Conservation (phyloP, 805 yeast genomes). For the Candida cerambycidarum region DNA sequence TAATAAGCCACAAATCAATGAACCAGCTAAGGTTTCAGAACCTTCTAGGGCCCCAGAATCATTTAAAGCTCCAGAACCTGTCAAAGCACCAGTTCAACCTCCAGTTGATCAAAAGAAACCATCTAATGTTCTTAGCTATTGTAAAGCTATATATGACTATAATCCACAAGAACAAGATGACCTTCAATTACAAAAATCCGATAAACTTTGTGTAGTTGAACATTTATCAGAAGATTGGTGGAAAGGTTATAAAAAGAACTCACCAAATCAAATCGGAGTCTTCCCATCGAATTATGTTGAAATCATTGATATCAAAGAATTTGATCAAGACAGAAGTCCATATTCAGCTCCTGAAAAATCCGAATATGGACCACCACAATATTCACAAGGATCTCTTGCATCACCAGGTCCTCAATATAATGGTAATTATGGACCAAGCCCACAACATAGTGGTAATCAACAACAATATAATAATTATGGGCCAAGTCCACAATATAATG, state of each 20-base stretch:
- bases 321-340: constrained; percentile 14
- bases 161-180: constrained; percentile 76
- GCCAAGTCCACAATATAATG: constrained; percentile 5
- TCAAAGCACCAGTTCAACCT: neutral
- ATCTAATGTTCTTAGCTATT: constrained; percentile 26
- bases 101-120: neutral
- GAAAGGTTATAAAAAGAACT: constrained; percentile 58
- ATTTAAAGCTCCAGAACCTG: neutral
- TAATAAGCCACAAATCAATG: neutral
- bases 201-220: constrained; percentile 66
- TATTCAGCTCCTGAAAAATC: constrained; percentile 18
- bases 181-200: constrained; percentile 62
- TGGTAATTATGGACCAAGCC: neutral
- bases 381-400: constrained; percentile 18
- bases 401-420: constrained; percentile 15
- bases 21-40: neutral
- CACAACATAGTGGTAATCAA: neutral
- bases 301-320: constrained; percentile 36
- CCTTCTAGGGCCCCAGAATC: neutral
- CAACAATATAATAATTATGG: constrained; percentile 1
- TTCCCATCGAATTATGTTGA: constrained; percentile 88
- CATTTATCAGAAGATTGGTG: constrained; percentile 87
- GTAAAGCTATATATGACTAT: constrained; percentile 75
- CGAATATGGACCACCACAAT: constrained; percentile 17
- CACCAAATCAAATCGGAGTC: constrained; percentile 60